Percentiles rank a stretch among this genome's conserved stretches.
Evolutionary conservation across 2,329 filamentous ascomycete species (phyloP).

Genomic region (Fonsecaea erecta): DNA sequence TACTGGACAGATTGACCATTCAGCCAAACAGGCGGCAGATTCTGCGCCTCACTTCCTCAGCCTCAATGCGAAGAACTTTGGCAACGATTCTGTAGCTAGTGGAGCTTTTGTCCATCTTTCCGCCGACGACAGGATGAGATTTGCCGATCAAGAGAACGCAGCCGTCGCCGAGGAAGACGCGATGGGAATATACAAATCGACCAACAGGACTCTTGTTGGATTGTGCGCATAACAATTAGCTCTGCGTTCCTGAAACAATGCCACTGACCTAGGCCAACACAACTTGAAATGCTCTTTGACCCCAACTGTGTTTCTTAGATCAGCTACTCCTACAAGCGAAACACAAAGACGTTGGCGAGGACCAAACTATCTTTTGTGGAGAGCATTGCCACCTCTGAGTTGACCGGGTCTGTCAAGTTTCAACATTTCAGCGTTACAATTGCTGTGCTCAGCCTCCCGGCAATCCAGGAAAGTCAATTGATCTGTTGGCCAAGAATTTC

Average conservation of each 20-base stretch:
- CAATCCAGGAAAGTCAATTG: too few species aligned
- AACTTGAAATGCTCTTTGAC: not conserved
- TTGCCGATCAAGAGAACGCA: not conserved
- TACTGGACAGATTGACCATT: not conserved
- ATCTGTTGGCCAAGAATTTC: too few species aligned
- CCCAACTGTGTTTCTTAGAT: not conserved
- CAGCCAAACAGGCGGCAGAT: not conserved
- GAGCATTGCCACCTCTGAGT: not conserved
- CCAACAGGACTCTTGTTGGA: not conserved
- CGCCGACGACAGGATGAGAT: not conserved
- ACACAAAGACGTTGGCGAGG: not conserved
- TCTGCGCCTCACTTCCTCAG: not conserved
- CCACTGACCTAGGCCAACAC: not conserved
- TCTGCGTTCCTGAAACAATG: not conserved
- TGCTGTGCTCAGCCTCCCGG: not conserved
- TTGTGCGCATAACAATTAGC: not conserved
- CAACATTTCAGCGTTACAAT: not conserved
- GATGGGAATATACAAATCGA: not conserved
- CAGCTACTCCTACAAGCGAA: not conserved
- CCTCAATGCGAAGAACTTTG: not conserved
- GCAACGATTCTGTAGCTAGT: not conserved
- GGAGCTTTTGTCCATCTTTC: not conserved
- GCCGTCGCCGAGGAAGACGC: not conserved
- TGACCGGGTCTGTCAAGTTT: not conserved
- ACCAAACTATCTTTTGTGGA: not conserved